These are phyloP conservation scores for Penicillium canescens DNA, from an alignment of 495 filamentous ascomycete species.

Conservation along the genomic window DNA sequence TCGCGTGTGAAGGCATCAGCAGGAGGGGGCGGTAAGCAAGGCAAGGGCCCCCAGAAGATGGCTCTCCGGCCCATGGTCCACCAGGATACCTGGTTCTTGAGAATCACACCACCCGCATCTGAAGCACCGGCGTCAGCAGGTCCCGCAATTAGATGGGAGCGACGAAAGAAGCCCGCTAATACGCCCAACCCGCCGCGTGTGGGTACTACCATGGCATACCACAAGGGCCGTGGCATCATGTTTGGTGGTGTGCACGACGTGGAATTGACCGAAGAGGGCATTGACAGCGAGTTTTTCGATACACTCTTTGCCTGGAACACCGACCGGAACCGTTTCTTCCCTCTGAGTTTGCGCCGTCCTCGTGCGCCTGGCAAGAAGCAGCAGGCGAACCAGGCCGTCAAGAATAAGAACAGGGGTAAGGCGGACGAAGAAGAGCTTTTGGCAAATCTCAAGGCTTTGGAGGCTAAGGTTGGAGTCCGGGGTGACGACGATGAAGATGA, in stretches of 20 bases:
- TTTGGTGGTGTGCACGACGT: constrained; percentile 97
- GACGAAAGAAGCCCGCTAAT: constrained; percentile 88
- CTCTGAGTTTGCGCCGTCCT: constrained; percentile 71
- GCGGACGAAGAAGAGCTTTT: constrained; percentile 90
- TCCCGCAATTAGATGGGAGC: constrained; percentile 84
- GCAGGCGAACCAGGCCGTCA: constrained; percentile 54
- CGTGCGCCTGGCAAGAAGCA: constrained; percentile 59
- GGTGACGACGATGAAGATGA: constrained; percentile 57
- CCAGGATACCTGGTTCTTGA: constrained; percentile 91
- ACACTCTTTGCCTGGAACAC: constrained; percentile 86
- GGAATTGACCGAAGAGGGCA: constrained; percentile 89
- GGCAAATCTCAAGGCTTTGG: constrained; percentile 76
- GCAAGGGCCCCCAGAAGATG: constrained; percentile 64
- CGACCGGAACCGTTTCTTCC: constrained; percentile 92
- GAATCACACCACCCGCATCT: constrained; percentile 68
- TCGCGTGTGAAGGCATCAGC: constrained; percentile 76
- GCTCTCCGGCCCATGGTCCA: constrained; percentile 84
- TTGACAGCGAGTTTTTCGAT: constrained; percentile 96
- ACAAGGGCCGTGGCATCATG: constrained; percentile 87
- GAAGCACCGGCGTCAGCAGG: constrained; percentile 61
- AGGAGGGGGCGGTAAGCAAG: constrained; percentile 50
- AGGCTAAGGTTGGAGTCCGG: constrained; percentile 62
- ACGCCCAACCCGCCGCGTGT: constrained; percentile 79
- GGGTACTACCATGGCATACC: constrained; percentile 86
- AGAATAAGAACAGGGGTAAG: constrained; percentile 66